Evolutionary conservation across 345 rosid species (phyloP).

Genomic region (Populus nigra): DNA sequence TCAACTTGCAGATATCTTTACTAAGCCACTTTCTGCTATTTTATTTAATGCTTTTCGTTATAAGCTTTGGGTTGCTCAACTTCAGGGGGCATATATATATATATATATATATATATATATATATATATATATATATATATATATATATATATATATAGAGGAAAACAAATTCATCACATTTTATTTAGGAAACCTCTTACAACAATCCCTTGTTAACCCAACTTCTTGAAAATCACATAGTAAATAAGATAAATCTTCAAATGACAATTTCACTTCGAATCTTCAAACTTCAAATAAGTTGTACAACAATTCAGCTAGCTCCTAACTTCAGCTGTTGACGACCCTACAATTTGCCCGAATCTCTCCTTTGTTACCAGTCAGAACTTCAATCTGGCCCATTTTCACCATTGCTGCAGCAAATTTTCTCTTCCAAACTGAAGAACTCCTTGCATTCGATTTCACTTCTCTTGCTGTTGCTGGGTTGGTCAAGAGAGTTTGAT

Average conservation of each 20-base stretch:
- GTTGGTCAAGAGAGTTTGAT: slow-evolving; percentile 24
- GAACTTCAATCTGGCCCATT: slow-evolving; percentile 19
- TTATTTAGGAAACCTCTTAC: too few relatives aligned
- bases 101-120: too few relatives aligned
- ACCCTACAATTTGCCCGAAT: slow-evolving; percentile 21
- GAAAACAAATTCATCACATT: too few relatives aligned
- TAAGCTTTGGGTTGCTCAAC: fast-evolving
- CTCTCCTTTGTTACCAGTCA: slow-evolving; percentile 19
- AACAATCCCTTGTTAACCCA: too few relatives aligned
- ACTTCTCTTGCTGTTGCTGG: slow-evolving; percentile 16
- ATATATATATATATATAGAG: too few relatives aligned
- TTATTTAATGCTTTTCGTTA: too few relatives aligned
- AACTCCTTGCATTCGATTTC: slow-evolving; percentile 7
- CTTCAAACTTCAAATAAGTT: neutral
- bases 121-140: too few relatives aligned
- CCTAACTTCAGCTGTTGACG: slow-evolving; percentile 9
- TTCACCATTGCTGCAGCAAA: slow-evolving; percentile 31
- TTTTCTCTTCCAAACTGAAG: slow-evolving; percentile 14
- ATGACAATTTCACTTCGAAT: neutral
- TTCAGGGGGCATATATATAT: too few relatives aligned
- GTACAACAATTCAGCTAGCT: neutral
- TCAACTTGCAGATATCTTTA: too few relatives aligned
- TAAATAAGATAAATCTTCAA: neutral
- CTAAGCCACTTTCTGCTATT: too few relatives aligned
- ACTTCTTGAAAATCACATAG: too few relatives aligned